A percentile compares a stretch with the other conserved stretches of the same genome.
These are phyloP conservation scores for Cercospora brassicicola DNA, from an alignment of 2,329 filamentous ascomycete genomes.

Conservation along the genomic window DNA sequence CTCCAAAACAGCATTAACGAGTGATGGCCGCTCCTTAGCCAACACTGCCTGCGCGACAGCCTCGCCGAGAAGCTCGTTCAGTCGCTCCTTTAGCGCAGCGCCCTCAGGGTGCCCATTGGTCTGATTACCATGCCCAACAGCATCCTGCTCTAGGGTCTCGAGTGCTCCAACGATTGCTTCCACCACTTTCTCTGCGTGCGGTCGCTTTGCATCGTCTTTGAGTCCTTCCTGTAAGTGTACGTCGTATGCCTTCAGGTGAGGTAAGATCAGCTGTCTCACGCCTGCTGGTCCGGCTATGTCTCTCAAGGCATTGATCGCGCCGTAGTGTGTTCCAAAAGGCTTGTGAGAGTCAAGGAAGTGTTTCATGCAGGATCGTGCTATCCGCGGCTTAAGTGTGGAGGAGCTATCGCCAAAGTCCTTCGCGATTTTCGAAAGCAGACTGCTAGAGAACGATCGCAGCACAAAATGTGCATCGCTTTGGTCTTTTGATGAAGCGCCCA, in stretches of 20 bases:
- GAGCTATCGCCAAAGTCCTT: constrained; percentile 79
- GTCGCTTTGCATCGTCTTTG: constrained; percentile 55
- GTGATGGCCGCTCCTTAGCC: constrained; percentile 39
- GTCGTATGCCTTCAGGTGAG: constrained; percentile 66
- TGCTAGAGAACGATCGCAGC: constrained; percentile 80
- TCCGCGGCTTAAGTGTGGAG: constrained; percentile 77
- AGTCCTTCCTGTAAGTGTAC: constrained; percentile 59
- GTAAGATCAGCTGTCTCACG: constrained; percentile 63
- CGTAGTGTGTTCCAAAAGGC: constrained; percentile 81
- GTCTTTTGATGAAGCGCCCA: constrained; percentile 59
- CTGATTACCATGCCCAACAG: constrained; percentile 24
- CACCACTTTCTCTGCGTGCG: constrained; percentile 63
- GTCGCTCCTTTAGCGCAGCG: constrained; percentile 43
- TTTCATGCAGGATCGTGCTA: constrained; percentile 91
- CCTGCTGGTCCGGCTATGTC: constrained; percentile 71
- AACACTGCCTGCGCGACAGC: constrained; percentile 45
- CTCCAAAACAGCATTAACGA: constrained; percentile 45
- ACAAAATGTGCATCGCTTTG: constrained; percentile 66
- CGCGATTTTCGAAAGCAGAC: constrained; percentile 75
- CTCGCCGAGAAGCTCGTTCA: constrained; percentile 49
- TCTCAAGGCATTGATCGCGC: constrained; percentile 76
- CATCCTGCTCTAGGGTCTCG: constrained; percentile 53
- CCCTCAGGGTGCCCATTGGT: constrained; percentile 46
- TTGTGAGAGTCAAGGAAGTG: constrained; percentile 85
- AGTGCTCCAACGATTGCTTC: constrained; percentile 58